Conservation (phyloP, 805 yeast genomes). For the Saccharomycopsis vini region DNA sequence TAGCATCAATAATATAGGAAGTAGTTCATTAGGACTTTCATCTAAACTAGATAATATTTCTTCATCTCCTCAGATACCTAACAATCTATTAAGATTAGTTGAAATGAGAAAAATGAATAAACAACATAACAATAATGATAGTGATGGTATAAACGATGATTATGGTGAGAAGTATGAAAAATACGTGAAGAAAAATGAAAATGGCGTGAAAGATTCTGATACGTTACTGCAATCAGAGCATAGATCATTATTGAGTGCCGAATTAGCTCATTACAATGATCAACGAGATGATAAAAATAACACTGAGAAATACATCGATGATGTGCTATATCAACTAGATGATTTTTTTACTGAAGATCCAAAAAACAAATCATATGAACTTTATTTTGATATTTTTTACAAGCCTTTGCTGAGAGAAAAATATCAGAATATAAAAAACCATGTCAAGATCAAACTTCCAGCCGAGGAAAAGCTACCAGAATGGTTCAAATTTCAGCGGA, state of each 20-base stretch:
- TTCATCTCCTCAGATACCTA: conserved; percentile 64
- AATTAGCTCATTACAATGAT: conserved; percentile 13
- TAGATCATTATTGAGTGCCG: conserved; percentile 14
- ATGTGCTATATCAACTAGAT: no score
- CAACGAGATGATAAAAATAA: conserved; percentile 29
- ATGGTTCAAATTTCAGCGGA: conserved; percentile 64
- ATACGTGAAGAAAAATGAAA: background rate
- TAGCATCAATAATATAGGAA: conserved; percentile 4
- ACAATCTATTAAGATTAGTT: conserved; percentile 45
- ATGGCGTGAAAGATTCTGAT: no score
- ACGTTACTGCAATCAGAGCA: no score
- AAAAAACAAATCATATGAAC: background rate
- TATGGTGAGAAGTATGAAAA: background rate
- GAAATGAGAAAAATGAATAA: conserved; percentile 35
- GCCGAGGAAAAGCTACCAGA: conserved; percentile 54
- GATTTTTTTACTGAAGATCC: background rate
- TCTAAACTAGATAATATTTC: conserved; percentile 34
- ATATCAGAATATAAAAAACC: conserved; percentile 8
- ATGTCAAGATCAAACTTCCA: conserved; percentile 41
- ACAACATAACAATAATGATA: conserved; percentile 8
- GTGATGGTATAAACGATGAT: background rate
- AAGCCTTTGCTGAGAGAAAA: conserved; percentile 13
- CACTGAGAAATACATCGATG: no score
- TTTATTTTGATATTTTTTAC: conserved; percentile 8
- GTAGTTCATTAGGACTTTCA: conserved; percentile 2